Evolutionary conservation across 2,329 filamentous ascomycete genomes (phyloP).

Genomic region (Microdochium paspali): DNA sequence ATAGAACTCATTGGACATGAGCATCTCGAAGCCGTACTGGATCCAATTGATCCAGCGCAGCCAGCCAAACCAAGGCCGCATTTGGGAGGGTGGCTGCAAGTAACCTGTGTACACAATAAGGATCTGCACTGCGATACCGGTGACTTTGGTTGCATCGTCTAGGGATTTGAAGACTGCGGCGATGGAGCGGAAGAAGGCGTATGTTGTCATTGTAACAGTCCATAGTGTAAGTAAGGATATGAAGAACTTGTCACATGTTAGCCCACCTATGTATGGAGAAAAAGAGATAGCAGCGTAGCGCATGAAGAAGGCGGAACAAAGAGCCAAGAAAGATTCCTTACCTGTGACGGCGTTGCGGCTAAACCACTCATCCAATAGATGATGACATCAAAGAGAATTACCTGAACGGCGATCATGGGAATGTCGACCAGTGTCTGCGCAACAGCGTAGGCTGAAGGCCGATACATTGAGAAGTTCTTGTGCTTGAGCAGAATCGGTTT

Average conservation of each 20-base stretch:
- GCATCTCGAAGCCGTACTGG: slow-evolving; percentile 53
- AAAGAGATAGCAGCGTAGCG: no score
- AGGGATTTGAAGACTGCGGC: slow-evolving; percentile 37
- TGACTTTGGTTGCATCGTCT: slow-evolving; percentile 28
- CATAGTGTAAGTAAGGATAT: slow-evolving; percentile 48
- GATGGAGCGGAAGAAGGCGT: slow-evolving; percentile 40
- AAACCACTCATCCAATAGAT: slow-evolving; percentile 53
- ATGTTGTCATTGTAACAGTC: slow-evolving; percentile 42
- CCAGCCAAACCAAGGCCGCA: slow-evolving; percentile 46
- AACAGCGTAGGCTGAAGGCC: slow-evolving; percentile 45
- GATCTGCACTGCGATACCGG: slow-evolving; percentile 16
- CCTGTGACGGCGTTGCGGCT: slow-evolving; percentile 44
- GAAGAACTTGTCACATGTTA: no score
- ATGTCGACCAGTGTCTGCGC: slow-evolving; percentile 29
- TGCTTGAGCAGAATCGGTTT: slow-evolving; percentile 62
- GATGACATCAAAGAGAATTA: slow-evolving; percentile 47
- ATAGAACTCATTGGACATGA: slow-evolving; percentile 55
- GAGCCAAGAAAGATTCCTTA: no score
- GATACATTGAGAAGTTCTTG: slow-evolving; percentile 61
- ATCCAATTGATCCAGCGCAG: slow-evolving; percentile 50
- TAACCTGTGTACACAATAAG: slow-evolving; percentile 26
- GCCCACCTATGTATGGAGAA: no score
- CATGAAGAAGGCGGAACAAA: no score
- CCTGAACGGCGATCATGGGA: slow-evolving; percentile 47
- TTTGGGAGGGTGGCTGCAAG: slow-evolving; percentile 41